Base-by-base conservation (phyloP, 331 rosid species). In the Quercus phellos region DNA sequence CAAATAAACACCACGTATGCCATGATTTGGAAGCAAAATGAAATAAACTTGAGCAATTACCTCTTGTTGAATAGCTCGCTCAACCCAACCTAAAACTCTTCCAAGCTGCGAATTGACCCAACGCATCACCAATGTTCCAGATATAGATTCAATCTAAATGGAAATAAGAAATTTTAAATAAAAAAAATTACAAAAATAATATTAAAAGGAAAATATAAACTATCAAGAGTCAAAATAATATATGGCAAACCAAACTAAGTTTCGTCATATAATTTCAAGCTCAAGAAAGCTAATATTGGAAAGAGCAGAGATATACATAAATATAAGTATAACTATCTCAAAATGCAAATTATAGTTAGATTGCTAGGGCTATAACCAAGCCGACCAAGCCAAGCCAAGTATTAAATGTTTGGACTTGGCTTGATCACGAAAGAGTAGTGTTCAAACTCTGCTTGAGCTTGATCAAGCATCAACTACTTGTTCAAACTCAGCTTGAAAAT, bases 91-190 rank as follows among this genome's bases (percentile, higher is more conserved):
- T 84, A 90, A 85, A 82, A 95, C 87, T 84, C 97, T 89, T 79
- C 87, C 98, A 77, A 95, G 99, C 78, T 95, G 99, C 9, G 97
- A 81, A 83, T 93, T 95, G 87, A 95, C 86, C 99, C 99, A 95
- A 17, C 99, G 99, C 88, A 95, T 80, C 83, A 95, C 99, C 86
- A 95, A 78, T 0, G 98, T 95, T 87, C 99, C 99, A 80, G 99
- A 95, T 85, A 91, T 87, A 24, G 93, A 81, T 85, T 91, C 99
- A 87, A 95, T 93, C 99, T 95, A 77, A 67, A 73, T 70, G 74
- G 70, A 21, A 69, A 77, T 56, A 76, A 51, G 68, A 70, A 74
- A 55, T 74, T 74, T 30, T 35, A 18, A 32, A 76, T 24, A 54
- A 66, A 75, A 12, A 17, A 27, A 73, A 70, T 27, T 76, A 60